Conservation (phyloP, 2,329 filamentous ascomycete genomes). For the Sarocladiaceae sp. region DNA sequence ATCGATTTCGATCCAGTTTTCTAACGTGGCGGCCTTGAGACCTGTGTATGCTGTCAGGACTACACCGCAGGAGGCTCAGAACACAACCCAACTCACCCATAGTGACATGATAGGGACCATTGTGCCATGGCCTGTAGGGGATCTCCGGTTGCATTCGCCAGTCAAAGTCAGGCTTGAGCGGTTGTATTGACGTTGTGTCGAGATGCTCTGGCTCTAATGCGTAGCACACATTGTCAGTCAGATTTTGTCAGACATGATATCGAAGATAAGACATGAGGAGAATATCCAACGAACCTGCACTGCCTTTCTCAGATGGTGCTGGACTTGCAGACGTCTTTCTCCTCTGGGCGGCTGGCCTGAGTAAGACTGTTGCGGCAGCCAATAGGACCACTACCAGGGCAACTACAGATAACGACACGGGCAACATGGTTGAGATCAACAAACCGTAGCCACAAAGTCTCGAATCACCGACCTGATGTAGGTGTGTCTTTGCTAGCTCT, state of each 20-base stretch:
- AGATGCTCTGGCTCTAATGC: background rate
- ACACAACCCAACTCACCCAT: background rate
- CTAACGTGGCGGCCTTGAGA: background rate
- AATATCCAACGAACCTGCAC: background rate
- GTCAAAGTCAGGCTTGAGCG: background rate
- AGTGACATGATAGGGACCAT: slow-evolving; percentile 2
- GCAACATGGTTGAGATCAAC: background rate
- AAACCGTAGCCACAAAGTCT: too few relatives aligned
- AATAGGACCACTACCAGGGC: background rate
- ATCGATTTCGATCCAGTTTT: slow-evolving; percentile 2
- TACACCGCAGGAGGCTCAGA: background rate
- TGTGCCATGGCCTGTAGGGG: slow-evolving; percentile 2
- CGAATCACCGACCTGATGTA: too few relatives aligned
- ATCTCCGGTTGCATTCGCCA: background rate
- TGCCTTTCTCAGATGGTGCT: background rate
- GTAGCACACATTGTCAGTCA: background rate
- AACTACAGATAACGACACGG: background rate
- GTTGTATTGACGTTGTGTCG: background rate
- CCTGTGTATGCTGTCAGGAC: background rate
- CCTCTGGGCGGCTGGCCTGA: background rate
- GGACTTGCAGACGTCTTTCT: background rate
- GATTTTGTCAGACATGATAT: background rate
- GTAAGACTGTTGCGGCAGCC: background rate
- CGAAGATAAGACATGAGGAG: background rate
- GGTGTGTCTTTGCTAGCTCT: too few relatives aligned